These are phyloP conservation scores for Hericium coralloides DNA, from an alignment of 768 basidiomycete species.

Conservation along the genomic window DNA sequence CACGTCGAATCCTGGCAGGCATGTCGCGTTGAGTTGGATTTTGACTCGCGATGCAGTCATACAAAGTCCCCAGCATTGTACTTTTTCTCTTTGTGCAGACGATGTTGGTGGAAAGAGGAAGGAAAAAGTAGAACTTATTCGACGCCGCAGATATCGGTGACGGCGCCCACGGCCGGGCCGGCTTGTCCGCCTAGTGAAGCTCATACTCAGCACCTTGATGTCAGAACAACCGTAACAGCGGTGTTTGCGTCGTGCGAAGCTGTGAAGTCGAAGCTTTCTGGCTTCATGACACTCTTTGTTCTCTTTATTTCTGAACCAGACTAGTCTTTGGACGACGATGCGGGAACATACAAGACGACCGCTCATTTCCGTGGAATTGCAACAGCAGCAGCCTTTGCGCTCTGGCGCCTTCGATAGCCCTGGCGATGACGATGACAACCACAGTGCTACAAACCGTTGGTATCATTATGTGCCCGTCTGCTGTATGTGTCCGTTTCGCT, in stretches of 20 bases:
- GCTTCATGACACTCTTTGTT: too few species aligned
- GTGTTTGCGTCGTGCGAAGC: too few species aligned
- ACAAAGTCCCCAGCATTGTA: slow-evolving; percentile 48
- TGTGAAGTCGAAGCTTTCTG: too few species aligned
- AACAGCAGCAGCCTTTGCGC: not conserved
- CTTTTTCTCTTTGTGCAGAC: slow-evolving; percentile 32
- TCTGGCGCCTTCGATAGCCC: not conserved
- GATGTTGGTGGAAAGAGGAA: slow-evolving; percentile 37
- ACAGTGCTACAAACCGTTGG: slow-evolving; percentile 6
- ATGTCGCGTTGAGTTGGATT: slow-evolving; percentile 67
- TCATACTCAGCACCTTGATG: too few species aligned
- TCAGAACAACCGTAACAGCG: too few species aligned
- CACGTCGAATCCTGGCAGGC: slow-evolving; percentile 84
- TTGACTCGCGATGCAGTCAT: slow-evolving; percentile 34
- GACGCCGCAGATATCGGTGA: too few species aligned
- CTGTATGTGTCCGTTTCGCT: not conserved
- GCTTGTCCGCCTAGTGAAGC: too few species aligned
- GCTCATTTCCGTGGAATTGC: not conserved
- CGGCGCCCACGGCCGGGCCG: too few species aligned
- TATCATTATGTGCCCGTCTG: slow-evolving; percentile 12
- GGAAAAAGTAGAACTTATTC: too few species aligned
- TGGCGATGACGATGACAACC: slow-evolving; percentile 5
- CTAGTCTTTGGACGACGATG: not conserved
- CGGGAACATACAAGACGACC: not conserved
- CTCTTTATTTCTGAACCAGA: too few species aligned